Conservation (phyloP, 2,329 filamentous ascomycete species). For the Onygenales sp. region DNA sequence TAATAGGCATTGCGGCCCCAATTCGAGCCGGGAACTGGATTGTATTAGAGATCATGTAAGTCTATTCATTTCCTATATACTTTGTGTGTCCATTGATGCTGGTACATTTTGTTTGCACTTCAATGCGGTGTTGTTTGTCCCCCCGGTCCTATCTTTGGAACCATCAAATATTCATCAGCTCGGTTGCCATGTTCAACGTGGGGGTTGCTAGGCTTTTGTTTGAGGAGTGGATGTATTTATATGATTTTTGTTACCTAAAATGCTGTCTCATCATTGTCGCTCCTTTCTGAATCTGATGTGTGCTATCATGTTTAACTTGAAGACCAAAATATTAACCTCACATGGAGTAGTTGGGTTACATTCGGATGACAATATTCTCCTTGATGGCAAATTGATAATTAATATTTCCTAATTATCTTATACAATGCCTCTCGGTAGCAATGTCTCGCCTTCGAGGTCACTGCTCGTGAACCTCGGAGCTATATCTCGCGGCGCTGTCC, state of each 20-base stretch:
- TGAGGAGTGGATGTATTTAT: no score
- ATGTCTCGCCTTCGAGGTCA: slow-evolving; percentile 7
- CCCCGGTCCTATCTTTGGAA: no score
- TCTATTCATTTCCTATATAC: background rate
- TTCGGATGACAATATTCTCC: background rate
- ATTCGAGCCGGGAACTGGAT: background rate
- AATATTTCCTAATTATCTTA: background rate
- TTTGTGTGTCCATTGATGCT: background rate
- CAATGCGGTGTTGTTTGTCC: background rate
- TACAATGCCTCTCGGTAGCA: slow-evolving; percentile 1
- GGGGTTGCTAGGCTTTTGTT: no score
- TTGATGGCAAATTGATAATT: background rate
- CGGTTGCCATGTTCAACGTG: background rate
- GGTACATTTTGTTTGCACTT: background rate
- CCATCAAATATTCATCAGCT: background rate
- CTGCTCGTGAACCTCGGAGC: background rate
- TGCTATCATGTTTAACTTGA: background rate
- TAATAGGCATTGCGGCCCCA: background rate
- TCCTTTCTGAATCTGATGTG: background rate
- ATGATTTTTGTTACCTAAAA: no score
- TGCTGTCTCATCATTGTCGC: no score
- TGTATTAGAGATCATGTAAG: background rate
- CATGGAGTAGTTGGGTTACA: background rate
- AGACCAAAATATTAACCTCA: background rate
- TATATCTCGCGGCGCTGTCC: background rate